A percentile compares a stretch with the other conserved stretches of the same genome.
These are phyloP conservation scores for Adansonia rubrostipa DNA, from an alignment of 441 rosid species.

Conservation along the genomic window DNA sequence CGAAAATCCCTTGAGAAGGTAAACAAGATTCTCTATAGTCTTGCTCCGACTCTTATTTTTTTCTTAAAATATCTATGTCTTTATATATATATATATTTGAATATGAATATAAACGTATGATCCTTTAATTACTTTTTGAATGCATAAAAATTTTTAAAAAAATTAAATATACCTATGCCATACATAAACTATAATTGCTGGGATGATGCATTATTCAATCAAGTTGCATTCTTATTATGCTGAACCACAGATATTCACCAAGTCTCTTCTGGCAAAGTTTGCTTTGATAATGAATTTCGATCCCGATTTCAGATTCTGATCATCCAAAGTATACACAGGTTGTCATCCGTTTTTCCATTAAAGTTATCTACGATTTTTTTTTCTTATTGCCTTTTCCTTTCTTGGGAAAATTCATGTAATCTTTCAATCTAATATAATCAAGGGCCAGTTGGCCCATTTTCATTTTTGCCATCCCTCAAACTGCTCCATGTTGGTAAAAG, in stretches of 20 bases:
- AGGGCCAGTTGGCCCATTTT: slow-evolving; percentile 34
- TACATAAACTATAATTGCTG: not conserved
- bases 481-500: slow-evolving; percentile 23
- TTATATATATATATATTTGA: too few species aligned
- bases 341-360: slow-evolving; percentile 23
- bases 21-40: slow-evolving; percentile 2
- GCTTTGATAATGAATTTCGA: slow-evolving; percentile 98
- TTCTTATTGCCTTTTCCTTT: not conserved
- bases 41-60: too few species aligned
- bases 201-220: not conserved
- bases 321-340: slow-evolving; percentile 12
- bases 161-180: too few species aligned
- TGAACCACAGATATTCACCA: slow-evolving; percentile 81
- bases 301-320: slow-evolving; percentile 93
- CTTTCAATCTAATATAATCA: slow-evolving; percentile 60
- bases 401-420: slow-evolving; percentile 38
- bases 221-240: not conserved
- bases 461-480: not conserved
- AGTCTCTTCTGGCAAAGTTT: slow-evolving; percentile 93
- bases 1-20: slow-evolving; percentile 98
- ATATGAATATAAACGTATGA: too few species aligned
- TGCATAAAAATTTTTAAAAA: too few species aligned
- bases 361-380: slow-evolving; percentile 32
- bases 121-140: too few species aligned
- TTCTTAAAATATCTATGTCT: too few species aligned